These are phyloP conservation scores for Trypanosoma mega DNA, from an alignment of 208 protist genomes.

Conservation along the genomic window DNA sequence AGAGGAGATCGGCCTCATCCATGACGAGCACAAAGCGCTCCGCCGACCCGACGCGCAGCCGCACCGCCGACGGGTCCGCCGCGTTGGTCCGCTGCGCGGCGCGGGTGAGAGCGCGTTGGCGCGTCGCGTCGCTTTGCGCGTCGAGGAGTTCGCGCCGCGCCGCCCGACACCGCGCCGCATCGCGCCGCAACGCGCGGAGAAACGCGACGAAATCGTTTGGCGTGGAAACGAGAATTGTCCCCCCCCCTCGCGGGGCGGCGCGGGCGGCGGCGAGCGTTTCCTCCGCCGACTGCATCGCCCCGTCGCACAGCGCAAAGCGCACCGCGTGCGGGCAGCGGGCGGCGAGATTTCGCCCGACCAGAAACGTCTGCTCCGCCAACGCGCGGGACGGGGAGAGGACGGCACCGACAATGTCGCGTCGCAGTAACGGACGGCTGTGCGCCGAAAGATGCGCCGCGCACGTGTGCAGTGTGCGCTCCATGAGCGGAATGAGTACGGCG, in stretches of 20 bases:
- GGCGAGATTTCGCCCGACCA: slow-evolving; percentile 68
- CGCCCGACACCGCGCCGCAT: not conserved
- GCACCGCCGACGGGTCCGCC: slow-evolving; percentile 2
- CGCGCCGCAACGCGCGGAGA: slow-evolving; percentile 28
- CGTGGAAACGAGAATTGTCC: slow-evolving; percentile 78
- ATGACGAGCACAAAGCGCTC: slow-evolving; percentile 75
- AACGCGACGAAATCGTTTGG: slow-evolving; percentile 69
- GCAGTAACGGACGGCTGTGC: slow-evolving; percentile 57
- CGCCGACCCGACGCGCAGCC: slow-evolving; percentile 15
- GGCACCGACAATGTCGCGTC: slow-evolving; percentile 63
- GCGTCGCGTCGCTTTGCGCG: slow-evolving; percentile 56
- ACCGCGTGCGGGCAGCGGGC: slow-evolving; percentile 73
- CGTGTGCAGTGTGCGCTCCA: slow-evolving; percentile 71
- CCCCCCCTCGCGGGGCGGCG: slow-evolving; percentile 52
- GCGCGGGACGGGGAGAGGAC: slow-evolving; percentile 83
- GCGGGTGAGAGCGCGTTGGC: slow-evolving; percentile 35
- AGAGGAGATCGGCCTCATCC: slow-evolving; percentile 87
- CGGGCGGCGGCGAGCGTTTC: slow-evolving; percentile 44
- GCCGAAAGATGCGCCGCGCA: slow-evolving; percentile 49
- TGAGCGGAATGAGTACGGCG: slow-evolving; percentile 89
- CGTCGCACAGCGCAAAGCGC: slow-evolving; percentile 78
- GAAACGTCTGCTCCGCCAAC: slow-evolving; percentile 86
- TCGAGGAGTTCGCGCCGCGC: slow-evolving; percentile 30
- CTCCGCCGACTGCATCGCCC: slow-evolving; percentile 42
- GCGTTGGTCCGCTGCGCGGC: not conserved